phyloP scores from a whole-genome alignment of 495 filamentous ascomycete species.

The Tetracladium setigerum region DNA sequence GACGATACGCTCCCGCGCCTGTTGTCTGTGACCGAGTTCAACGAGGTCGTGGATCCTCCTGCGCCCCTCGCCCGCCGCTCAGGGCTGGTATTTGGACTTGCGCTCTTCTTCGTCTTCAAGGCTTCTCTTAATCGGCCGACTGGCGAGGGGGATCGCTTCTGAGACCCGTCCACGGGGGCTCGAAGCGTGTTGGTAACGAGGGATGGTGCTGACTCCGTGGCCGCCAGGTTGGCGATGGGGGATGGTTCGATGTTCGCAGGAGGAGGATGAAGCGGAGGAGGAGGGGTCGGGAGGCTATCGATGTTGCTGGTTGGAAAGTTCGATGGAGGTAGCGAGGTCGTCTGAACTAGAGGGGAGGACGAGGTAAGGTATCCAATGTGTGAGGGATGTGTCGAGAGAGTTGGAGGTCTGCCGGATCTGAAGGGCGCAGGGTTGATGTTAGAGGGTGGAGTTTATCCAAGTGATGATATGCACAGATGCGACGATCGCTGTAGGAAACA shows the following conservation, averaged over 20 bases:
- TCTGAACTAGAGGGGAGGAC: conserved; percentile 70
- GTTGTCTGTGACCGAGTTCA: background rate
- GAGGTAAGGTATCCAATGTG: conserved; percentile 75
- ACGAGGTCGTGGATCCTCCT: background rate
- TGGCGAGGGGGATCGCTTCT: conserved; percentile 36
- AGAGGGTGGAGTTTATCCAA: background rate
- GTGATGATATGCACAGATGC: conserved; percentile 36
- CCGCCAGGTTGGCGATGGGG: conserved; percentile 11
- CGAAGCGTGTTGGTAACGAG: conserved; percentile 23
- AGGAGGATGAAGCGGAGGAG: too few relatives aligned
- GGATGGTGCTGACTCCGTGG: conserved; percentile 15
- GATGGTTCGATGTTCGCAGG: conserved; percentile 3
- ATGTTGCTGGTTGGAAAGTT: conserved; percentile 4
- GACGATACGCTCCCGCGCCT: conserved; percentile 19
- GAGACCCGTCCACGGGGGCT: conserved; percentile 26
- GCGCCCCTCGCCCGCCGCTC: conserved; percentile 23
- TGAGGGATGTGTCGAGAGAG: conserved; percentile 62
- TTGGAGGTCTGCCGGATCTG: conserved; percentile 45
- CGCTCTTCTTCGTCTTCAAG: conserved; percentile 23
- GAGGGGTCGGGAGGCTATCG: conserved; percentile 12
- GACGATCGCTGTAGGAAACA: too few relatives aligned
- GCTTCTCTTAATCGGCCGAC: conserved; percentile 37
- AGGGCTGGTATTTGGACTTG: conserved; percentile 32
- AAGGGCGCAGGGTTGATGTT: background rate
- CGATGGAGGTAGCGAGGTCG: conserved; percentile 22